phyloP scores from a whole-genome alignment of 2,329 filamentous ascomycete genomes.

The Fusarium cyanostomum region DNA sequence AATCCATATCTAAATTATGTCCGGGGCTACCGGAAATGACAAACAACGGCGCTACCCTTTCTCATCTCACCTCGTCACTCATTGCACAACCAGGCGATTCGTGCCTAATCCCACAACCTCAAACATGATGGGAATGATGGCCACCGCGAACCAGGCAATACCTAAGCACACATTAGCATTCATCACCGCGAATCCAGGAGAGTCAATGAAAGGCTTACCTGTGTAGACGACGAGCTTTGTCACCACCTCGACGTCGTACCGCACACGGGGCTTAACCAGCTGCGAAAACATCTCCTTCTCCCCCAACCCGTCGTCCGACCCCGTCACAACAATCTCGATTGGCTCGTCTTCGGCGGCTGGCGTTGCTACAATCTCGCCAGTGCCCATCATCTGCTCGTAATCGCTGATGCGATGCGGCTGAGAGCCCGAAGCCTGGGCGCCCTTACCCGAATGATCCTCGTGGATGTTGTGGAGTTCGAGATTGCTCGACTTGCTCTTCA shows the following conservation, averaged over 20 bases:
- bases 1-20: conserved; percentile 32
- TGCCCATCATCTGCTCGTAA: conserved; percentile 79
- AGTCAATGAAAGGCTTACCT: conserved; percentile 61
- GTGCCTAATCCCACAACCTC: conserved; percentile 65
- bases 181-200: background rate
- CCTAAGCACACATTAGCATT: conserved; percentile 58
- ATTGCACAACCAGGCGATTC: conserved; percentile 46
- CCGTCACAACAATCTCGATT: conserved; percentile 47
- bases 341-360: conserved; percentile 44
- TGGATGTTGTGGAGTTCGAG: conserved; percentile 53
- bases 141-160: conserved; percentile 83
- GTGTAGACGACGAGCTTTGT: conserved; percentile 96
- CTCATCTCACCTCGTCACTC: conserved; percentile 30
- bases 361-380: conserved; percentile 60
- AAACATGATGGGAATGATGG: conserved; percentile 78
- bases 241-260: conserved; percentile 98
- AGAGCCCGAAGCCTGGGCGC: conserved; percentile 55
- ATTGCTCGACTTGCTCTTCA: conserved; percentile 56
- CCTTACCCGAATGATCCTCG: conserved; percentile 51
- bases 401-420: conserved; percentile 64
- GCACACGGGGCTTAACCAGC: conserved; percentile 85
- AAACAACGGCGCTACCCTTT: conserved; percentile 2
- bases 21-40: conserved; percentile 14
- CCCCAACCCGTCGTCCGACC: conserved; percentile 61
- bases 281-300: conserved; percentile 85